Evolutionary conservation across 2,329 filamentous ascomycete genomes (phyloP).

Genomic region (Anisogramma anomala): DNA sequence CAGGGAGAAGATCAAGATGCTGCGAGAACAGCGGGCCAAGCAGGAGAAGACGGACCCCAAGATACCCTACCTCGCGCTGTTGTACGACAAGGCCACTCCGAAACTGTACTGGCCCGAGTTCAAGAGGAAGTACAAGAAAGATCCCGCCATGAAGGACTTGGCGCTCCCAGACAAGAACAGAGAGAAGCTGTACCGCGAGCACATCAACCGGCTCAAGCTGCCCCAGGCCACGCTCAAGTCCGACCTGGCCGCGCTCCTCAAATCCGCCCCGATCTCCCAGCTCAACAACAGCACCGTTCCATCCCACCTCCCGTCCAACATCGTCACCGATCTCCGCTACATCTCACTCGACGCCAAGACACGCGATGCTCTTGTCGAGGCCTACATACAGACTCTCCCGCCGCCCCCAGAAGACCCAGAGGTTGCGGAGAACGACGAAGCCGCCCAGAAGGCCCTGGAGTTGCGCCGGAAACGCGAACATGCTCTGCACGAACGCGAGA

Average conservation of each 20-base stretch:
- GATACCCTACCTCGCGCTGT: constrained; percentile 69
- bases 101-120: constrained; percentile 98
- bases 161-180: constrained; percentile 62
- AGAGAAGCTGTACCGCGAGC: constrained; percentile 69
- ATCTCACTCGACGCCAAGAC: constrained; percentile 50
- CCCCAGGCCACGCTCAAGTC: constrained; percentile 54
- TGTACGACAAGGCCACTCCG: constrained; percentile 70
- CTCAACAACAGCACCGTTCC: constrained; percentile 50
- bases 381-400: constrained; percentile 53
- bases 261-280: constrained; percentile 42
- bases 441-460: constrained; percentile 35
- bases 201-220: constrained; percentile 55
- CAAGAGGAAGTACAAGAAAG: constrained; percentile 77
- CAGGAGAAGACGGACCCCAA: constrained; percentile 73
- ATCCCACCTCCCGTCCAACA: constrained; percentile 45
- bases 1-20: constrained; percentile 58
- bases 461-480: constrained; percentile 50
- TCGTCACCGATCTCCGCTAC: constrained; percentile 58
- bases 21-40: constrained; percentile 61
- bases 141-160: constrained; percentile 65
- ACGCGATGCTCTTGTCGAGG: constrained; percentile 54
- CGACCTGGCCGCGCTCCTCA: constrained; percentile 56
- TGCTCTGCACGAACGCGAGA: constrained; percentile 55
- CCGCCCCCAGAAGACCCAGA: constrained; percentile 38
- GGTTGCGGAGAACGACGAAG: constrained; percentile 37